These are phyloP conservation scores for Fonsecaea multimorphosa DNA, from an alignment of 2,329 filamentous ascomycete species.

Conservation along the genomic window DNA sequence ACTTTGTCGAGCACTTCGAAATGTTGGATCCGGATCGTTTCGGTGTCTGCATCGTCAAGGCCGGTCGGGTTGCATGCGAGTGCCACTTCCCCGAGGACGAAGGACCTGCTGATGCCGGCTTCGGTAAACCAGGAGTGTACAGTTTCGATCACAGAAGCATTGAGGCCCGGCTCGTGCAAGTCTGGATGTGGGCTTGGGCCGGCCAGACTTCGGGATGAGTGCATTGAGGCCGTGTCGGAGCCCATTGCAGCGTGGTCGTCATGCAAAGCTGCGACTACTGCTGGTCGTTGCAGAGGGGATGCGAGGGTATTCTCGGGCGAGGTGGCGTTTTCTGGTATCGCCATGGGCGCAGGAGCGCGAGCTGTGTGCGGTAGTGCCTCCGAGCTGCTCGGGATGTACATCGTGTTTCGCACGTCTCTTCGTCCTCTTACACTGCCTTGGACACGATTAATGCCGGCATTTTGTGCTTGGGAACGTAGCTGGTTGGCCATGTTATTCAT, in stretches of 20 bases:
- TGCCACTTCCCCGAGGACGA: constrained; percentile 86
- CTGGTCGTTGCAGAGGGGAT: constrained; percentile 42
- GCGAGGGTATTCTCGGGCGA: constrained; percentile 37
- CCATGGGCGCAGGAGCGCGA: constrained; percentile 38
- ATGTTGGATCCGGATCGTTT: constrained; percentile 83
- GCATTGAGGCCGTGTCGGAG: constrained; percentile 89
- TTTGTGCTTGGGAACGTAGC: constrained; percentile 55
- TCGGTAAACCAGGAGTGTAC: constrained; percentile 84
- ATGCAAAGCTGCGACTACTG: constrained; percentile 57
- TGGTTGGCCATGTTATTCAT: constrained; percentile 57
- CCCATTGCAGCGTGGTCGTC: constrained; percentile 65
- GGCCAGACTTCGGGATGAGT: constrained; percentile 76
- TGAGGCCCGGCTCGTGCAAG: constrained; percentile 77
- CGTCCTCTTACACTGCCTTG: constrained; percentile 82
- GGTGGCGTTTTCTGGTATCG: constrained; percentile 45
- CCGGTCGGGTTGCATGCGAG: constrained; percentile 74
- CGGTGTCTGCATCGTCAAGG: constrained; percentile 50
- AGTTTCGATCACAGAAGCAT: constrained; percentile 87
- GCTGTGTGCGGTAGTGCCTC: constrained; percentile 32
- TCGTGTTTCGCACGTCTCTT: constrained; percentile 88
- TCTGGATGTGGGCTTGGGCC: constrained; percentile 80
- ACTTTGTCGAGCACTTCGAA: constrained; percentile 89
- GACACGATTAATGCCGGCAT: constrained; percentile 66
- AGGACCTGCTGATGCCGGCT: constrained; percentile 71
- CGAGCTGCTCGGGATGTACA: constrained; percentile 69